Evolutionary conservation across 2,329 filamentous ascomycete species (phyloP), one percentile per base, ranked within the genome.

Genomic region (Cercospora sp.): DNA sequence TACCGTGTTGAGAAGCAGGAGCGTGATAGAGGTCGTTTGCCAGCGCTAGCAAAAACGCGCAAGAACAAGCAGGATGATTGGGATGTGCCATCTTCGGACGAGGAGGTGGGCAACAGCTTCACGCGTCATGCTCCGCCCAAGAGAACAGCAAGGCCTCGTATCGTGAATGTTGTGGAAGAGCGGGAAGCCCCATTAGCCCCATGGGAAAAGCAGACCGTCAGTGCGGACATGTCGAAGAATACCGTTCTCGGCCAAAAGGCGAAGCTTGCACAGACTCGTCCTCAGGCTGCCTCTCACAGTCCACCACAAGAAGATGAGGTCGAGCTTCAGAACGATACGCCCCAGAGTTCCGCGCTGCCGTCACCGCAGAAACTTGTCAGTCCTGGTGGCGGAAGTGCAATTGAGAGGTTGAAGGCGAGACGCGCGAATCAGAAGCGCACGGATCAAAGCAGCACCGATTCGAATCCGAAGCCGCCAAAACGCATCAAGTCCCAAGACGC

Each of bases 41-140:
- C 49, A 26, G 72, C 66, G 61, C 45, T 68, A 24, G 34, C 57
- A 37, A 72, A 68, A 49, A 59, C 57, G 40, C 67, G 61, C 5
- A 37, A 67, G 26, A 71, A 69, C 55, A 69, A 70, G 61, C 69
- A 69, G 16, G 77, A 78, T 43, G 72, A 80, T 18, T 84, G 82
- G 71, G 82, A 84, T 69, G 77, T 84, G 21, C 81, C 82, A 3
- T 71, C 71, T 30, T 71, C 78, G 2, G 77, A 77, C 26, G 78
- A 79, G 6, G 78, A 79, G n/a, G 59, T 61, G 4, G 66, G 71
- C 5, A 66, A 68, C 5, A 69, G 61, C 28, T 65, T 73, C 43
- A 70, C 57, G 63, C 72, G 67, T 4, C 57, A 58, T 8, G 66
- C 73, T 5, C 70, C 72, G 10, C 69, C 67, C 13, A 68, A 66